Evolutionary conservation across 441 rosid species (phyloP).

Genomic region (Capsella rubella): DNA sequence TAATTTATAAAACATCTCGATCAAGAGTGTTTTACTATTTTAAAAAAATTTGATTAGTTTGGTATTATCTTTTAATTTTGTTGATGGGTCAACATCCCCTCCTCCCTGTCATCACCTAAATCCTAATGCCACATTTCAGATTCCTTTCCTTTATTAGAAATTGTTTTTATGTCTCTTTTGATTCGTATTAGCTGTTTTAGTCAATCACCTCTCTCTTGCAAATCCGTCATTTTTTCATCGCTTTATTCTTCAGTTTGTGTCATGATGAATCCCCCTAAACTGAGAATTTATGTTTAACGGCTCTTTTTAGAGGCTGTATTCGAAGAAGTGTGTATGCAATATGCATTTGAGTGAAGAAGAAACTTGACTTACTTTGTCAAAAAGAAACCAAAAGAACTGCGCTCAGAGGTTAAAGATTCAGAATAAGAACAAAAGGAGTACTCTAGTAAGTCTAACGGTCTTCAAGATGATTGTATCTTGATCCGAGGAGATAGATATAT

Average conservation of each 20-base stretch:
- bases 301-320: not conserved
- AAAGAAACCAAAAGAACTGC: too few species aligned
- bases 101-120: slow-evolving; percentile 91
- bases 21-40: slow-evolving; percentile 19
- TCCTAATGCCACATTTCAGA: slow-evolving; percentile 77
- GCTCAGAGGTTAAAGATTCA: too few species aligned
- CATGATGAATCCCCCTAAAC: slow-evolving; percentile 13
- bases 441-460: too few species aligned
- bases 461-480: too few species aligned
- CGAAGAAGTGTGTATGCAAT: not conserved
- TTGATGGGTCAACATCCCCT: slow-evolving; percentile 95
- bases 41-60: slow-evolving; percentile 66
- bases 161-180: slow-evolving; percentile 37
- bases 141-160: slow-evolving; percentile 72
- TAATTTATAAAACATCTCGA: slow-evolving; percentile 40
- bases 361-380: too few species aligned
- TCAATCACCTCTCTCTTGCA: slow-evolving; percentile 36
- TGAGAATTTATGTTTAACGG: not conserved
- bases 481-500: too few species aligned
- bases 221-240: slow-evolving; percentile 23
- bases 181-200: slow-evolving; percentile 35
- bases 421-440: too few species aligned
- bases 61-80: slow-evolving; percentile 79
- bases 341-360: too few species aligned
- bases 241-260: slow-evolving; percentile 24